Conservation (phyloP, 2,329 filamentous ascomycete species). For the Pestalotiopsis sp. region DNA sequence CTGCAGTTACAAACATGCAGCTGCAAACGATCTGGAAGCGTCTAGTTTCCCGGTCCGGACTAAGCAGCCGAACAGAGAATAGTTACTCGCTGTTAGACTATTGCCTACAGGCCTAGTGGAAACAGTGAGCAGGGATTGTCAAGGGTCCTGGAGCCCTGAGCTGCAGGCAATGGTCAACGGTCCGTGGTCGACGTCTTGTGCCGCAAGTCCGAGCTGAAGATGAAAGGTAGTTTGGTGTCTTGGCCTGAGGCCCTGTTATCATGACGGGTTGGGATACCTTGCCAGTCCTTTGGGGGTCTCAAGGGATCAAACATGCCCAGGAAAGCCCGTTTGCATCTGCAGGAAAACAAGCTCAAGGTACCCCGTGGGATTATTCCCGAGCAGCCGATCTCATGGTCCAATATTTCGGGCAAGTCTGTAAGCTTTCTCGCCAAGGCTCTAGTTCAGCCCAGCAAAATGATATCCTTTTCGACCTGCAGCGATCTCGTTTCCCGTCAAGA, state of each 20-base stretch:
- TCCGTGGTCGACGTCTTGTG: not conserved
- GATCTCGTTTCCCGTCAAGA: too few species aligned
- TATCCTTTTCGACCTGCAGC: not conserved
- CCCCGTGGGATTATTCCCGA: not conserved
- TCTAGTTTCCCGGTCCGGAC: constrained; percentile 2
- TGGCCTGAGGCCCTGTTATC: not conserved
- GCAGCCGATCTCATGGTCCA: not conserved
- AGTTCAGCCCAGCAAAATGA: not conserved
- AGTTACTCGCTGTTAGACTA: not conserved
- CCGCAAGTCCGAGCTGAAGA: not conserved
- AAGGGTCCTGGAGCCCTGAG: not conserved
- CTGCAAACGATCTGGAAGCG: not conserved
- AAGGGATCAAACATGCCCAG: constrained; percentile 1
- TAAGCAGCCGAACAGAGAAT: not conserved
- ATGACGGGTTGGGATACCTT: not conserved
- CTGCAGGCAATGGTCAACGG: too few species aligned
- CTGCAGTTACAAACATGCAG: not conserved
- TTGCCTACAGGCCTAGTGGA: constrained; percentile 8
- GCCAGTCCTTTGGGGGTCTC: too few species aligned
- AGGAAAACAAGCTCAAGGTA: not conserved
- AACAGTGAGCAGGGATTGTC: constrained; percentile 5
- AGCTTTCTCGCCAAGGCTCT: constrained; percentile 13
- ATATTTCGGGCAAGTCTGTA: not conserved
- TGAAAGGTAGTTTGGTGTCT: not conserved
- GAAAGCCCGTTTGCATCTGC: not conserved